Conservation (phyloP, 2,329 filamentous ascomycete genomes). For the Lasiodiplodia citricola region DNA sequence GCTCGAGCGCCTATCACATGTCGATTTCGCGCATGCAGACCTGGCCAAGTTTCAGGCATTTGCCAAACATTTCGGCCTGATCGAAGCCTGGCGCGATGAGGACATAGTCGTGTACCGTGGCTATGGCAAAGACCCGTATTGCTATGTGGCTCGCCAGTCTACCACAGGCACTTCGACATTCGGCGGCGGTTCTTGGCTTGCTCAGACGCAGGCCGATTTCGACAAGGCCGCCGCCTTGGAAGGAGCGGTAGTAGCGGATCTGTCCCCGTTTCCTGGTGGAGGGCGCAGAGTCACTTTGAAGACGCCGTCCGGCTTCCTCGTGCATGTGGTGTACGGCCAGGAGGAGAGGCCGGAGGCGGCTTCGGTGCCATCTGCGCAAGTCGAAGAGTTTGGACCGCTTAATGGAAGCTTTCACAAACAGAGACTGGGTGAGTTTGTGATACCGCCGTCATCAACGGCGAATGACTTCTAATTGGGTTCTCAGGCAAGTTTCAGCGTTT, state of each 20-base stretch:
- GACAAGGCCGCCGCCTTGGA: neutral
- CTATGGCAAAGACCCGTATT: constrained; percentile 63
- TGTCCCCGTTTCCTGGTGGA: constrained; percentile 50
- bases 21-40: constrained; percentile 14
- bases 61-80: constrained; percentile 29
- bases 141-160: constrained; percentile 51
- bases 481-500: constrained; percentile 55
- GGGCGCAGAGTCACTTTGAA: constrained; percentile 55
- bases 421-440: neutral
- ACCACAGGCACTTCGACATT: neutral
- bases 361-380: constrained; percentile 44
- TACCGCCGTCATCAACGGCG: neutral
- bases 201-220: neutral
- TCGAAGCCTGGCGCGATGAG: constrained; percentile 16
- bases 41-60: constrained; percentile 25
- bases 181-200: neutral
- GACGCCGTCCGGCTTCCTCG: constrained; percentile 61
- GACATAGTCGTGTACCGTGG: constrained; percentile 60
- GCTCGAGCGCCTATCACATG: constrained; percentile 9
- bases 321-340: constrained; percentile 65
- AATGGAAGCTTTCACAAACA: neutral
- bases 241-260: neutral
- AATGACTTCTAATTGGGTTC: neutral
- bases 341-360: constrained; percentile 27
- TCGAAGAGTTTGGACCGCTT: neutral